phyloP scores from a whole-genome alignment of 208 protist genomes.

The Trypanosoma conorhini region DNA sequence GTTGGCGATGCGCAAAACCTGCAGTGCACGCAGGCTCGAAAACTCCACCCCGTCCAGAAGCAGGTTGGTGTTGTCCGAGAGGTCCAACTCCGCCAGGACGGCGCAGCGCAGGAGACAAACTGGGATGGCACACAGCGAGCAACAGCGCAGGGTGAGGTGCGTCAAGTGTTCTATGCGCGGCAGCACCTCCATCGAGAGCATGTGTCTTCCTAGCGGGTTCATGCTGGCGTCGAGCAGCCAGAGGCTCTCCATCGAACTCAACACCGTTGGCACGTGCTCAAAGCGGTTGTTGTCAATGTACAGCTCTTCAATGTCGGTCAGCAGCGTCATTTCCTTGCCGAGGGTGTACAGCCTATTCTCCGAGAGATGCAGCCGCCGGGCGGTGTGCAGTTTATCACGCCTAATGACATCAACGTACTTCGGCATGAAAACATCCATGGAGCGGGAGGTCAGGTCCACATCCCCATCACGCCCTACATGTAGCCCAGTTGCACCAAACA shows the following conservation, averaged over 20 bases:
- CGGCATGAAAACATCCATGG: constrained; percentile 56
- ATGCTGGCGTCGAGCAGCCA: constrained; percentile 60
- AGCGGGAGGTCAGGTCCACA: constrained; percentile 71
- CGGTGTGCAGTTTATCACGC: constrained; percentile 63
- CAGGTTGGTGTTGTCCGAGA: constrained; percentile 72
- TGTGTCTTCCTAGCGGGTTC: constrained; percentile 55
- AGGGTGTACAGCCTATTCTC: constrained; percentile 83
- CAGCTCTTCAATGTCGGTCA: constrained; percentile 71
- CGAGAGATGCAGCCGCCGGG: constrained; percentile 65
- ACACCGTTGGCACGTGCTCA: constrained; percentile 62
- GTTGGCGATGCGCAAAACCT: constrained; percentile 60
- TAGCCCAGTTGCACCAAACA: constrained; percentile 71
- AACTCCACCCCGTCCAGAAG: constrained; percentile 48
- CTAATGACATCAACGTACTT: constrained; percentile 70
- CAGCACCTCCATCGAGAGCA: constrained; percentile 48
- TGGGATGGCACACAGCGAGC: constrained; percentile 51
- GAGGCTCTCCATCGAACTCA: constrained; percentile 54
- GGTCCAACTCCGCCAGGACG: constrained; percentile 62
- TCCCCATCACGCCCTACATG: constrained; percentile 84
- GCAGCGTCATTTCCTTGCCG: constrained; percentile 70
- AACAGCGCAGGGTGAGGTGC: constrained; percentile 58
- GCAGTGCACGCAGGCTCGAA: constrained; percentile 38
- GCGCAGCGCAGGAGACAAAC: constrained; percentile 42
- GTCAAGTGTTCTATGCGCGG: constrained; percentile 48
- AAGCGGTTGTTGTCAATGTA: constrained; percentile 80